phyloP scores from a whole-genome alignment of 2,329 filamentous ascomycete species.

The Aspergillus fumigatus region DNA sequence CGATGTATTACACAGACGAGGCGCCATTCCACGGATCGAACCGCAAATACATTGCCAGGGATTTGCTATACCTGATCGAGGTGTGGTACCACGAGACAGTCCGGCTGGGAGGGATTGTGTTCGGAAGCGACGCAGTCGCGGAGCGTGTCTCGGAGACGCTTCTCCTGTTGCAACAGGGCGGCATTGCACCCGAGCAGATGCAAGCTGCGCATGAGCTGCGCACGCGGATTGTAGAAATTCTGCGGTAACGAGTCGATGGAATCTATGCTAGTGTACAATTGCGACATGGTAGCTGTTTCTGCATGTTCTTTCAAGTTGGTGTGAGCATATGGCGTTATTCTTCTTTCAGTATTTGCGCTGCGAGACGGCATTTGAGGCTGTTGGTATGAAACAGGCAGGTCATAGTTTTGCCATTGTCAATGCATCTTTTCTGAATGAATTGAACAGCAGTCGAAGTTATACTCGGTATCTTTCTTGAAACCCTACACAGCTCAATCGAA shows the following conservation, averaged over 20 bases:
- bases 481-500: background rate
- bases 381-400: background rate
- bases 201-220: slow-evolving; percentile 39
- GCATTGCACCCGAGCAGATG: slow-evolving; percentile 36
- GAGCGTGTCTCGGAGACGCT: slow-evolving; percentile 44
- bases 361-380: background rate
- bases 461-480: too few relatives aligned
- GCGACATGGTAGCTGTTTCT: background rate
- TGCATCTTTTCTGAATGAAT: background rate
- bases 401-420: background rate
- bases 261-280: background rate
- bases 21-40: slow-evolving; percentile 58
- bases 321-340: background rate
- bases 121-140: slow-evolving; percentile 58
- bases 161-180: slow-evolving; percentile 41
- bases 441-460: background rate
- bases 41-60: slow-evolving; percentile 53
- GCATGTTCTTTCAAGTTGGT: background rate
- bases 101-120: slow-evolving; percentile 51
- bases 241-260: slow-evolving; percentile 26
- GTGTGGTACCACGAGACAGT: slow-evolving; percentile 58
- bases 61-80: slow-evolving; percentile 58
- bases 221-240: slow-evolving; percentile 36
- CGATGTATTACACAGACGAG: slow-evolving; percentile 64
- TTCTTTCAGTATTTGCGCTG: background rate